Evolutionary conservation across 352 stramenopile genomes (phyloP).

Genomic region (Phytophthora nicotianae): DNA sequence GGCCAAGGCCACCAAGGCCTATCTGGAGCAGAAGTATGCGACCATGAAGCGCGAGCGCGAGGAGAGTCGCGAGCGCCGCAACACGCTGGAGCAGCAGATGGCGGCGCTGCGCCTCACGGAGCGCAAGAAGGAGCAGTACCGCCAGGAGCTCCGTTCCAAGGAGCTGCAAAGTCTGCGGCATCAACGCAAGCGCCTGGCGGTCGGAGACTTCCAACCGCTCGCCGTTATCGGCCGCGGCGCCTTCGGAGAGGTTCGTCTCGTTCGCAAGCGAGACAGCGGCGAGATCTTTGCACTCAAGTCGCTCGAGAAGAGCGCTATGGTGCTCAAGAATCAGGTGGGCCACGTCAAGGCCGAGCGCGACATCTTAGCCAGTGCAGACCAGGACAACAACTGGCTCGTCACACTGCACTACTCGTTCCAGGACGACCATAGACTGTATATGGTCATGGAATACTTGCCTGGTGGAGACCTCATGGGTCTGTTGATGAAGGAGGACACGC

Average conservation of each 20-base stretch:
- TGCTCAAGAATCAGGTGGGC: conserved; percentile 94
- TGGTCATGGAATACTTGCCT: conserved; percentile 99
- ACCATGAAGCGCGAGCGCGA: conserved; percentile 90
- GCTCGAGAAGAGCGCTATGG: conserved; percentile 91
- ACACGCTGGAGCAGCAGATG: conserved; percentile 87
- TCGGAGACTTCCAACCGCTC: conserved; percentile 97
- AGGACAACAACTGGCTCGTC: conserved; percentile 98
- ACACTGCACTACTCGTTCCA: conserved; percentile 98
- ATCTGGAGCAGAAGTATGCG: conserved; percentile 90
- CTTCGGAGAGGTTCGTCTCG: conserved; percentile 97
- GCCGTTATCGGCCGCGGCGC: conserved; percentile 98
- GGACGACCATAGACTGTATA: conserved; percentile 83
- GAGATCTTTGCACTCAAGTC: conserved; percentile 93
- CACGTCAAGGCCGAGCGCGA: conserved; percentile 98
- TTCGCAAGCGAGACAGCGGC: conserved; percentile 82
- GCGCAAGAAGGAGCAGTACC: conserved; percentile 80
- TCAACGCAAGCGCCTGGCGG: conserved; percentile 77
- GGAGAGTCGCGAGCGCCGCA: conserved; percentile 75
- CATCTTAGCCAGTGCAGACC: conserved; percentile 93
- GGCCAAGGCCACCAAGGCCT: conserved; percentile 87
- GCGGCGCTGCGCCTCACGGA: conserved; percentile 77
- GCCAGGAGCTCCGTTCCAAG: conserved; percentile 73
- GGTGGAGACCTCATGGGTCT: conserved; percentile 99
- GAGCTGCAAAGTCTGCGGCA: conserved; percentile 83
- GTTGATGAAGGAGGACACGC: conserved; percentile 98